A percentile compares a stretch with the other conserved stretches of the same genome.
These are phyloP conservation scores for Chondrostereum purpureum DNA, from an alignment of 1,284 basidiomycete genomes.

Conservation along the genomic window DNA sequence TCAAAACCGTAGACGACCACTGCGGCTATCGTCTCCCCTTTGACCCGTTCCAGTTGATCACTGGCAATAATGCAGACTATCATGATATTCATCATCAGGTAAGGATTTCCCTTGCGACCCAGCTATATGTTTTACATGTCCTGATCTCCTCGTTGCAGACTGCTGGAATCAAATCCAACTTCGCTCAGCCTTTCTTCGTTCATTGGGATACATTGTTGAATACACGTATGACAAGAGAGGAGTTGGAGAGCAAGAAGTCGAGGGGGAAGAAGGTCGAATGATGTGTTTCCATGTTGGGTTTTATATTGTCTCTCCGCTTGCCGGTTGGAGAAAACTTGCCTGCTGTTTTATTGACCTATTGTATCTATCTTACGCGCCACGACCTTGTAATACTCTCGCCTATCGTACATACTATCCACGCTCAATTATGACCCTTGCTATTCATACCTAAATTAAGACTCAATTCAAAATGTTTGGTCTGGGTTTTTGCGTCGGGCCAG, in stretches of 20 bases:
- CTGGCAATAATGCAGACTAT: slow-evolving; percentile 94
- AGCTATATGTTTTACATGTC: slow-evolving; percentile 9
- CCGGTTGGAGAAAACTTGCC: too few species aligned
- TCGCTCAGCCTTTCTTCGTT: slow-evolving; percentile 90
- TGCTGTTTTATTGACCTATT: too few species aligned
- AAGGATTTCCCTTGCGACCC: slow-evolving; percentile 12
- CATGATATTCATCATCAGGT: slow-evolving; percentile 98
- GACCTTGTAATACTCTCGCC: too few species aligned
- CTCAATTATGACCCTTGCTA: too few species aligned
- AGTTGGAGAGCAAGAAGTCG: slow-evolving; percentile 44
- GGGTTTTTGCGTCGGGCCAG: too few species aligned
- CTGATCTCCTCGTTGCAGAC: slow-evolving; percentile 43
- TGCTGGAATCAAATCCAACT: slow-evolving; percentile 95
- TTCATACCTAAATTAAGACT: too few species aligned
- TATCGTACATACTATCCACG: too few species aligned
- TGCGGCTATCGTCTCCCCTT: slow-evolving; percentile 89
- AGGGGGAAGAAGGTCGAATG: slow-evolving; percentile 21
- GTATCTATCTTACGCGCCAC: too few species aligned
- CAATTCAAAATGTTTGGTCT: too few species aligned
- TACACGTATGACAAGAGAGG: slow-evolving; percentile 73
- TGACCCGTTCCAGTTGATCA: slow-evolving; percentile 84
- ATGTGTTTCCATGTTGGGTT: too few species aligned
- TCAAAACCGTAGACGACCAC: slow-evolving; percentile 98
- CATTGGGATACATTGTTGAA: slow-evolving; percentile 81
- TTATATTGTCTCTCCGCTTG: too few species aligned